phyloP scores from a whole-genome alignment of 2,329 filamentous ascomycete genomes.

The Juglanconis juglandina region DNA sequence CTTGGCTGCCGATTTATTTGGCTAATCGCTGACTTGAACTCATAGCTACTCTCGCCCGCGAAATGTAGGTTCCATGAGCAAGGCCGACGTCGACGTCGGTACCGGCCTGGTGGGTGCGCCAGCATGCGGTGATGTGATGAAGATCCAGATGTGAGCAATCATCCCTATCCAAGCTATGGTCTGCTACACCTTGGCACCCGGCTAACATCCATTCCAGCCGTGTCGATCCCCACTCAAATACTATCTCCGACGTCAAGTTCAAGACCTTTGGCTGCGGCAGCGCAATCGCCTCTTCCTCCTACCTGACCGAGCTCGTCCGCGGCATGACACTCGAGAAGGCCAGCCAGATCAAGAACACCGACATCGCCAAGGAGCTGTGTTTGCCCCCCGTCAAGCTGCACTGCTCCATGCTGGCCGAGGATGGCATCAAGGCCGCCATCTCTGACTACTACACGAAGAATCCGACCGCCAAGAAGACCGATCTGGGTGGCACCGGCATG shows the following conservation, averaged over 20 bases:
- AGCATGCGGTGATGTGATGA: constrained; percentile 90
- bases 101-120: constrained; percentile 91
- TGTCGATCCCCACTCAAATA: constrained; percentile 82
- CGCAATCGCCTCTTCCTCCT: constrained; percentile 91
- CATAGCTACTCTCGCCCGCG: constrained; percentile 51
- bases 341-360: constrained; percentile 87
- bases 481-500: constrained; percentile 71
- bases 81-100: constrained; percentile 78
- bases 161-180: constrained; percentile 50
- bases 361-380: constrained; percentile 95
- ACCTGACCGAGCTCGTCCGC: constrained; percentile 88
- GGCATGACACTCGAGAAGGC: constrained; percentile 97
- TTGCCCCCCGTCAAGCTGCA: constrained; percentile 87
- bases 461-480: constrained; percentile 68
- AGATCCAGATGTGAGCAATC: constrained; percentile 78
- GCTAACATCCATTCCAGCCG: constrained; percentile 60
- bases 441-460: constrained; percentile 91
- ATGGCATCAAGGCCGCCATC: constrained; percentile 89
- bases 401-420: constrained; percentile 89
- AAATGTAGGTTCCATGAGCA: constrained; percentile 59
- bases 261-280: constrained; percentile 96
- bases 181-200: constrained; percentile 59
- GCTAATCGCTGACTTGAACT: constrained; percentile 16
- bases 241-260: constrained; percentile 92
- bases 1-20: constrained; percentile 24